Evolutionary conservation across 1,284 basidiomycete genomes (phyloP), one percentile per base, ranked within the genome.

Genomic region (Cutaneotrichosporon cutaneum): DNA sequence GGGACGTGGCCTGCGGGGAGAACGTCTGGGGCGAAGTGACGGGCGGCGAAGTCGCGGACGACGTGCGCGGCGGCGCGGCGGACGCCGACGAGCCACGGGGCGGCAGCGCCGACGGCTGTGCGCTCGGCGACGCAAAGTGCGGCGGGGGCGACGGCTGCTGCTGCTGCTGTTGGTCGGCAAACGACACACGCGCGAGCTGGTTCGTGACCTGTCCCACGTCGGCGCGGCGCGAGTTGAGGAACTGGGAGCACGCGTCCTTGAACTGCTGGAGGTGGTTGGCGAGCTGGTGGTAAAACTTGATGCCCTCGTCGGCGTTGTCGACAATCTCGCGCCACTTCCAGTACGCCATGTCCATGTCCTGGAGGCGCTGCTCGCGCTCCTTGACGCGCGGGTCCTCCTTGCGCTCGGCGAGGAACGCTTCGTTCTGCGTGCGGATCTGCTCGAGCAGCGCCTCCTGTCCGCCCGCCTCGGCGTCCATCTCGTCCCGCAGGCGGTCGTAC

Each of bases 201-300:
- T 67, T 54, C 2, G 70, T 61, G 53, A 74, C 72, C 68, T 62
- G 78, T 75, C 75, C 75, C 33, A 82, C 68, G 53, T 80, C 90
- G 42, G 86, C 83, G 62, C 87, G 84, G 32, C 91, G 83, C n/a
- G 83, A 80, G 56, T 85, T 83, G 45, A 85, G 85, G 88, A 90
- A 94, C 22, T 83, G 83, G 68, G 86, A 85, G 74, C 90, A 93
- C 2, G 83, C 82, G 60, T 89, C 87, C 72, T 87, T 88, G 80
- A 93, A 90, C 64, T 87, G 84, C 9, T 83, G 79, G 2, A 94
- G 77, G 51, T 92, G 85, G 13, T 82, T 84, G 4, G 85, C 83
- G 59, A 95, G 84, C 68, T 88, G 87, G 64, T 91, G 90, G 74
- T 95, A 93, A 72, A 94, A 94, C 88, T 92, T 88, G 68, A 92